These are phyloP conservation scores for Arachis stenosperma DNA, from an alignment of 306 rosid species.

Conservation along the genomic window DNA sequence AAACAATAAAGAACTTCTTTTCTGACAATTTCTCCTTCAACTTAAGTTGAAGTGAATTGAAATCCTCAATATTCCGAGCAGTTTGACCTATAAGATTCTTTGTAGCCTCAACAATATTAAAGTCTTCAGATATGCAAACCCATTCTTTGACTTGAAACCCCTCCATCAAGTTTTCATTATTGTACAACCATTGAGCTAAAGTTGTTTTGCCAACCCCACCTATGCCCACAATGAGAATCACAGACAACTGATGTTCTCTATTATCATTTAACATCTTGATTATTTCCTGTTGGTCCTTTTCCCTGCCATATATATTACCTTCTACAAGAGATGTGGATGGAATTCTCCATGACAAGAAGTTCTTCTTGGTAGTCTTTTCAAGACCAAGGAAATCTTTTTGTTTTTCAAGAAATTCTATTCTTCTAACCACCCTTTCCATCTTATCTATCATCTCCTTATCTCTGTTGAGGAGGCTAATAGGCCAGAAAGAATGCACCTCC, in stretches of 20 bases:
- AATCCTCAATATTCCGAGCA: rapidly evolving
- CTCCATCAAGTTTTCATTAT: neutral
- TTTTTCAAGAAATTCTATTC: neutral
- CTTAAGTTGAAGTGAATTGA: neutral
- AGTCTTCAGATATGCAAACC: neutral
- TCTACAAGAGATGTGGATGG: neutral
- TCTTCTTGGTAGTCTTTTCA: neutral
- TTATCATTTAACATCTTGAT: neutral
- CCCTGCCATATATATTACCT: slow-evolving; percentile 25
- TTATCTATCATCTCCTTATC: neutral
- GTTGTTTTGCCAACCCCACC: slow-evolving; percentile 27
- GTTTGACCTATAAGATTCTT: neutral
- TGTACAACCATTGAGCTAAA: neutral
- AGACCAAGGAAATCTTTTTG: neutral
- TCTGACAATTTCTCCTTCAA: neutral
- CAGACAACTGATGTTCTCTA: neutral
- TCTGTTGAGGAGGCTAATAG: neutral
- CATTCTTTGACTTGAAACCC: slow-evolving; percentile 1
- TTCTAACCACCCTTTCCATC: neutral
- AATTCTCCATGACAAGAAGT: neutral
- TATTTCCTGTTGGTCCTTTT: neutral
- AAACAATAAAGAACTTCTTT: neutral
- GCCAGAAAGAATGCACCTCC: neutral
- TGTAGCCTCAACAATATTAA: neutral
- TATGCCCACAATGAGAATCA: slow-evolving; percentile 17